Evolutionary conservation across 2,329 filamentous ascomycete genomes (phyloP), one percentile per base, ranked within the genome.

Genomic region (Calonectria pseudoturangicola): DNA sequence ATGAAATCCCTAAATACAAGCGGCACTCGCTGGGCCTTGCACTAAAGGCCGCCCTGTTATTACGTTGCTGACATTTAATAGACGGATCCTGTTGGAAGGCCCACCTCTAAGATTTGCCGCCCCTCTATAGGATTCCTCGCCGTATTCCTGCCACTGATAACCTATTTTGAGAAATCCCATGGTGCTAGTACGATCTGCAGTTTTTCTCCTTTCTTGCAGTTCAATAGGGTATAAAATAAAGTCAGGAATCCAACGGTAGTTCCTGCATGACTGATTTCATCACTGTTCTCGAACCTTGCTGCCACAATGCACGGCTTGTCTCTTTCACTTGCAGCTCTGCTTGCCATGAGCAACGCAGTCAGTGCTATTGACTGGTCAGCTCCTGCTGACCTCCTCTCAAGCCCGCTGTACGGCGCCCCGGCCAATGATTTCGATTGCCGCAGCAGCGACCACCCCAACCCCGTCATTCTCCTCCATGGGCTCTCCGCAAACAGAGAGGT

Each of bases 111-210:
- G n/a, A 60, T 60, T 60, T 60, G 54, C 5, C 21, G 33, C 54
- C 58, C 58, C 58, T 45, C 58, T 25, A n/a, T 27, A 63, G 58
- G 58, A 63, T 63, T 63, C 27, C n/a, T 43, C 25, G 18, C 27
- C 58, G 58, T 63, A 63, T 63, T 45, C 25, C 39, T 63, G 58
- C 58, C 58, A 63, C 58, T 63, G 18, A 63, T 6, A 16, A 18
- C 18, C 4, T 18, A 4, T 18, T 27, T 33, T 18, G 28, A 27
- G n/a, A 10, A 63, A 63, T 63, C 58, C 58, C 9, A 6, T 63
- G 16, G 13, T 16, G 13, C n/a, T 47, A 30, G 12, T 63, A 16
- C 16, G 41, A 63, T 63, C 21, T 63, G 39, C 39, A 63, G 8
- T 43, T 41, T 43, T 62, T 63, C 21, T 16, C 3, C 27, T n/a